Evolutionary conservation across 179 eudicot genomes (phyloP).

Genomic region (Heliamphora pulchella): DNA sequence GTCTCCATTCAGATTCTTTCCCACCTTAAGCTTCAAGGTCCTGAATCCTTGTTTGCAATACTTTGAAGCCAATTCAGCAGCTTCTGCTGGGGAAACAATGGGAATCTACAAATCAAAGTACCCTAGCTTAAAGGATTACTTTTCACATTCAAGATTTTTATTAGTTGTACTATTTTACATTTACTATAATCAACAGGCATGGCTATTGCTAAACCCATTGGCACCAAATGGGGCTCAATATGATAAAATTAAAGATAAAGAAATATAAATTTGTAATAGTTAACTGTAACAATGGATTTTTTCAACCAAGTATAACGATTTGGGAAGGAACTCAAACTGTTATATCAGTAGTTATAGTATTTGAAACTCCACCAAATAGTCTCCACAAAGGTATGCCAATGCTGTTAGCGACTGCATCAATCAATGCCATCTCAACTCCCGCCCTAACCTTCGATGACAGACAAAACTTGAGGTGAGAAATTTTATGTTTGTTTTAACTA

Average conservation of each 20-base stretch:
- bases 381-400: conserved; percentile 72
- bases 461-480: neutral
- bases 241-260: neutral
- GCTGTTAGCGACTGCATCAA: conserved; percentile 88
- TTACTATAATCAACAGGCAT: neutral
- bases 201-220: neutral
- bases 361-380: conserved; percentile 75
- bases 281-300: neutral
- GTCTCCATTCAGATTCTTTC: conserved; percentile 61
- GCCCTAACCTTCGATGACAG: conserved; percentile 62
- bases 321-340: conserved; percentile 47
- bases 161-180: neutral
- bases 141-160: neutral
- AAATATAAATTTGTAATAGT: neutral
- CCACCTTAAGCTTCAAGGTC: conserved; percentile 82
- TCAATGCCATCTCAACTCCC: conserved; percentile 90
- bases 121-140: neutral
- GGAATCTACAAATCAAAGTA: conserved; percentile 49
- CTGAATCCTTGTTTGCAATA: conserved; percentile 64
- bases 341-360: conserved; percentile 70
- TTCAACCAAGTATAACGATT: neutral
- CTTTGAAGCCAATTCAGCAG: conserved; percentile 62
- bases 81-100: conserved; percentile 57
- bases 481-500: neutral
- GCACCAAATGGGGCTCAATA: neutral